Evolutionary conservation across 129 eudicot genomes (phyloP), one percentile per base, ranked within the genome.

Genomic region (Artemisia annua): DNA sequence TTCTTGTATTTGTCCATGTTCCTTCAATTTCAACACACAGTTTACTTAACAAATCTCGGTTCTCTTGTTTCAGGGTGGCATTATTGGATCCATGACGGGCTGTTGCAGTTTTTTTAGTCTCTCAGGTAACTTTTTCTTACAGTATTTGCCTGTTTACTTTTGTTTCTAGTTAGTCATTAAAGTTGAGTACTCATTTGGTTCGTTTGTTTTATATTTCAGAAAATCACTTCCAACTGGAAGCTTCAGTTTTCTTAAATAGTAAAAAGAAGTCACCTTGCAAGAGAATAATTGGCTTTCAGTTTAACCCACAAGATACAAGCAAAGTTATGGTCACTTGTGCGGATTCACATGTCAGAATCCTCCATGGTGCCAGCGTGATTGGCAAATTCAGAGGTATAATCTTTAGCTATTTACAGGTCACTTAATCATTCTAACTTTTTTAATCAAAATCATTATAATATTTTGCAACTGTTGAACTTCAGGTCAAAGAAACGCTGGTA

Each of bases 261-360:
- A 95, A 91, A 67, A 95, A 88, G 87, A 90, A 95, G 81, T 83
- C 91, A 1, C 84, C 87, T 35, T 61, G 92, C 85, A 89, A 81
- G 83, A 81, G 94, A 77, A 85, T 95, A 72, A 88, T 91, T 30
- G 90, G 96, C 75, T 90, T 95, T 75, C 93, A 93, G 96, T 94
- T 83, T 72, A 81, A 76, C 48, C 93, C 95, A 44, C 92, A 81
- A 86, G 97, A 94, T 78, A 72, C 91, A 67, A 86, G 81, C 80
- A 94, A 88, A 90, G 84, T 94, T 14, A 72, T 90, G 96, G 96
- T 94, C 52, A 86, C 89, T 20, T 90, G 89, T 71, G 97, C 97
- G 8, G 97, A 94, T 83, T 81, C 97, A 24, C 91, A 86, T 79
- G 87, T 94, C 70, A 81, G 88, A 88, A 83, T 94, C 46, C 83